Evolutionary conservation across 2,329 filamentous ascomycete genomes (phyloP).

Genomic region (Fusarium illudens): DNA sequence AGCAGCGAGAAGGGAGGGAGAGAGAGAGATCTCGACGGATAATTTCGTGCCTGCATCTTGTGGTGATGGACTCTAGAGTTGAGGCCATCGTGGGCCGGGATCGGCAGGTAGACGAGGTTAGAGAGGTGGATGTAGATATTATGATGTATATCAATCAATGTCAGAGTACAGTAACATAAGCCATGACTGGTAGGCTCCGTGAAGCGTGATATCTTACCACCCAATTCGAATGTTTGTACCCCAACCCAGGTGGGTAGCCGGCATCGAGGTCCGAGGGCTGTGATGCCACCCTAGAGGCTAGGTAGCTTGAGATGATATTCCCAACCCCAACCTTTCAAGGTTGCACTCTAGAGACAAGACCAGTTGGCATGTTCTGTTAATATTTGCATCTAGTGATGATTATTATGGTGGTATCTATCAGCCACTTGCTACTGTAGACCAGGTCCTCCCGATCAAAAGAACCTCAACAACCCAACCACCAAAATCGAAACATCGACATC

Average conservation of each 20-base stretch:
- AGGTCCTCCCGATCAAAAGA: not conserved
- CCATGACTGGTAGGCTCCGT: not conserved
- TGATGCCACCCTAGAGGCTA: not conserved
- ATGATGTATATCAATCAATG: constrained; percentile 17
- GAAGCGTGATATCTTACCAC: not conserved
- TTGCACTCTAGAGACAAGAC: no score
- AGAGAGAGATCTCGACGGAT: not conserved
- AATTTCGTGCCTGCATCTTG: not conserved
- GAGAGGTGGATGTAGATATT: constrained; percentile 11
- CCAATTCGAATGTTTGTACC: not conserved
- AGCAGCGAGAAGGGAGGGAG: not conserved
- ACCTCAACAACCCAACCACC: not conserved
- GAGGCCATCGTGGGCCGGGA: not conserved
- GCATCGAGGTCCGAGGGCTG: not conserved
- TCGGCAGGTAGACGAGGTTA: not conserved
- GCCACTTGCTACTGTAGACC: not conserved
- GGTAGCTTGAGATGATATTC: not conserved
- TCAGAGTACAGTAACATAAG: constrained; percentile 8
- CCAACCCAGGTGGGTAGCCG: not conserved
- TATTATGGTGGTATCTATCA: not conserved
- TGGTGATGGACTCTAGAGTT: not conserved
- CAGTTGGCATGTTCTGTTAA: no score
- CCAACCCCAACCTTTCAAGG: not conserved
- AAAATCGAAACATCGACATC: not conserved
- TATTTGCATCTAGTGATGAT: not conserved